These are phyloP conservation scores for Russula compacta DNA, from an alignment of 768 basidiomycete species.

Conservation along the genomic window DNA sequence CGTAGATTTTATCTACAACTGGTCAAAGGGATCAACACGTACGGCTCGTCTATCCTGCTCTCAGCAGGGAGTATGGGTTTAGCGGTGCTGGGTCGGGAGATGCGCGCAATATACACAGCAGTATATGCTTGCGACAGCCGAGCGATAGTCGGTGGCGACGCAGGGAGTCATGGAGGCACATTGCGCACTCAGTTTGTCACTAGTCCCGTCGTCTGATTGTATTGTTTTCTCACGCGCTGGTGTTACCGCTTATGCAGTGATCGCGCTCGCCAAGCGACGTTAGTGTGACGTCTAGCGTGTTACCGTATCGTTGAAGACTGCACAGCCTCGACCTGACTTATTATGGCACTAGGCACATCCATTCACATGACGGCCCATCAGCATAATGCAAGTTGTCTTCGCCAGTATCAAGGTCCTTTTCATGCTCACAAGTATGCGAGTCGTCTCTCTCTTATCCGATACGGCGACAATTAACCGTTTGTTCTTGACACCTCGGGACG, in stretches of 20 bases:
- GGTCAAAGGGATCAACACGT: too few species aligned
- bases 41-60: too few species aligned
- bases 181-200: slow-evolving; percentile 43
- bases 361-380: slow-evolving; percentile 58
- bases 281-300: not conserved
- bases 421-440: slow-evolving; percentile 71
- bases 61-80: too few species aligned
- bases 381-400: slow-evolving; percentile 49
- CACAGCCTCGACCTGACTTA: slow-evolving; percentile 7
- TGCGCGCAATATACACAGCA: too few species aligned
- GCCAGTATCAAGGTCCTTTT: slow-evolving; percentile 48
- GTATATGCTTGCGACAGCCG: slow-evolving; percentile 53
- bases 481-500: slow-evolving; percentile 38
- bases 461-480: not conserved
- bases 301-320: not conserved
- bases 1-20: too few species aligned
- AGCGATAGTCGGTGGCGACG: slow-evolving; percentile 63
- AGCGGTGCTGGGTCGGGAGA: too few species aligned
- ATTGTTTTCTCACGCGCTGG: not conserved
- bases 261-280: slow-evolving; percentile 22
- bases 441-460: not conserved
- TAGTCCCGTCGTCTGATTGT: not conserved
- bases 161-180: slow-evolving; percentile 44
- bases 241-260: slow-evolving; percentile 22
- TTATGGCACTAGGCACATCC: slow-evolving; percentile 35